Evolutionary conservation across 1,284 basidiomycete genomes (phyloP).

Genomic region (Leccinum subspadiceum): DNA sequence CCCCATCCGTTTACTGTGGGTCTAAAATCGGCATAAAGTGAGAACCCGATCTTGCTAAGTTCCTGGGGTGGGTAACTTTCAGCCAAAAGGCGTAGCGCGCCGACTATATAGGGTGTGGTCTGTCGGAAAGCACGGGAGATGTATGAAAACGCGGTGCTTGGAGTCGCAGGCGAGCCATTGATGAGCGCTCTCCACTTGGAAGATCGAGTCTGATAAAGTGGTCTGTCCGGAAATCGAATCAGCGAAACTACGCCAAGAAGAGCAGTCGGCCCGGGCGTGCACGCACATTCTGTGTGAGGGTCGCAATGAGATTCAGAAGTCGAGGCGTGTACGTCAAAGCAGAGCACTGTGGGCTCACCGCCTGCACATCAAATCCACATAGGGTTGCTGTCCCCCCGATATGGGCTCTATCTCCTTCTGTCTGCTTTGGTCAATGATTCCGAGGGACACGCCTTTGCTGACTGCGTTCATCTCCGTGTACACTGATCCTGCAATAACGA

Average conservation of each 20-base stretch:
- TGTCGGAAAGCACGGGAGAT: constrained; percentile 79
- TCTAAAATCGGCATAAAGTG: constrained; percentile 75
- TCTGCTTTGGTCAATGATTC: constrained; percentile 61
- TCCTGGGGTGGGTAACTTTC: constrained; percentile 63
- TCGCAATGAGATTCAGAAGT: neutral
- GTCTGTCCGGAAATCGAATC: constrained; percentile 45
- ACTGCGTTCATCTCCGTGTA: constrained; percentile 92
- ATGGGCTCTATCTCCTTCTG: constrained; percentile 53
- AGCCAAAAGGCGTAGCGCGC: constrained; percentile 79
- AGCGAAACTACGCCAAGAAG: neutral
- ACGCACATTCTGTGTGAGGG: constrained; percentile 53
- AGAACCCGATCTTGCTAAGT: constrained; percentile 68
- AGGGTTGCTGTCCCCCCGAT: constrained; percentile 78
- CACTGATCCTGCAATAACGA: constrained; percentile 61
- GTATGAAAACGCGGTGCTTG: constrained; percentile 76
- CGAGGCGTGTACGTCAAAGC: neutral
- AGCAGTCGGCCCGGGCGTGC: neutral
- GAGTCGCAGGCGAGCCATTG: constrained; percentile 68
- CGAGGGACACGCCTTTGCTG: constrained; percentile 79
- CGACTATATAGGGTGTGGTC: constrained; percentile 71
- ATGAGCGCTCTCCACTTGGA: constrained; percentile 82
- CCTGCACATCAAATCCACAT: constrained; percentile 87
- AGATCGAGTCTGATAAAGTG: constrained; percentile 71
- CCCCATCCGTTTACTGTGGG: constrained; percentile 76
- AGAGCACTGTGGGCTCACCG: constrained; percentile 50